A percentile compares a stretch with the other conserved stretches of the same genome.
phyloP scores from a whole-genome alignment of 805 yeast genomes.

The Trichomonascus vanleenenianus region DNA sequence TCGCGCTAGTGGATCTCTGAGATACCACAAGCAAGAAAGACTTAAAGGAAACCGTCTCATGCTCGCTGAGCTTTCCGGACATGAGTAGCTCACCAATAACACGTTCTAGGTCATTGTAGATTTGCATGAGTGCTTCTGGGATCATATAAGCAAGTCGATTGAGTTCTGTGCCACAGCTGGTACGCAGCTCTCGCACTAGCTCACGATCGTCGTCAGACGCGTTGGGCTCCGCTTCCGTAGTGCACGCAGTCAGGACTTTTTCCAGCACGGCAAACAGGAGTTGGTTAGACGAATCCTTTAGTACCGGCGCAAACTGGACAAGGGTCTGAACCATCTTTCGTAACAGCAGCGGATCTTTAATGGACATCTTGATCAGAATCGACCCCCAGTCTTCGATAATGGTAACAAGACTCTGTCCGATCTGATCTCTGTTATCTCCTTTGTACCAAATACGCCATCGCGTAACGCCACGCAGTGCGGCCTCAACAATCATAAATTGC shows the following conservation, averaged over 20 bases:
- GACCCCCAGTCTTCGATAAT: slow-evolving; percentile 56
- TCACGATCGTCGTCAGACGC: slow-evolving; percentile 64
- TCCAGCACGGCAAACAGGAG: slow-evolving; percentile 80
- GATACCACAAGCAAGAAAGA: slow-evolving; percentile 88
- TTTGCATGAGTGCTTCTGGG: slow-evolving; percentile 82
- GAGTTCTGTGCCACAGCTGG: slow-evolving; percentile 90
- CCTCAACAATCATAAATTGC: slow-evolving; percentile 80
- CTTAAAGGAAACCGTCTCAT: slow-evolving; percentile 89
- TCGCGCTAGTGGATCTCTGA: slow-evolving; percentile 59
- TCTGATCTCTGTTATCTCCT: slow-evolving; percentile 44
- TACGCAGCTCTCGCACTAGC: slow-evolving; percentile 75
- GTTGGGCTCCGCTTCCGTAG: slow-evolving; percentile 47
- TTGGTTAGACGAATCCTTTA: slow-evolving; percentile 59
- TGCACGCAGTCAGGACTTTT: slow-evolving; percentile 75
- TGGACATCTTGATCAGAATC: slow-evolving; percentile 57
- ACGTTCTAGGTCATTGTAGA: slow-evolving; percentile 72
- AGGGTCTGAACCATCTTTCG: slow-evolving; percentile 85
- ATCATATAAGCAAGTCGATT: slow-evolving; percentile 89
- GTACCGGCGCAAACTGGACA: slow-evolving; percentile 87
- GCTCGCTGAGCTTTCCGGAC: slow-evolving; percentile 67
- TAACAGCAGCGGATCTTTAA: slow-evolving; percentile 71
- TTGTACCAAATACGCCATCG: slow-evolving; percentile 95
- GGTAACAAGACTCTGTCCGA: slow-evolving; percentile 46
- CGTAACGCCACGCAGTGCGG: slow-evolving; percentile 83
- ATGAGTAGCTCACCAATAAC: slow-evolving; percentile 68